Conservation (phyloP, 352 stramenopile genomes). For the Pythium scleroteichum region DNA sequence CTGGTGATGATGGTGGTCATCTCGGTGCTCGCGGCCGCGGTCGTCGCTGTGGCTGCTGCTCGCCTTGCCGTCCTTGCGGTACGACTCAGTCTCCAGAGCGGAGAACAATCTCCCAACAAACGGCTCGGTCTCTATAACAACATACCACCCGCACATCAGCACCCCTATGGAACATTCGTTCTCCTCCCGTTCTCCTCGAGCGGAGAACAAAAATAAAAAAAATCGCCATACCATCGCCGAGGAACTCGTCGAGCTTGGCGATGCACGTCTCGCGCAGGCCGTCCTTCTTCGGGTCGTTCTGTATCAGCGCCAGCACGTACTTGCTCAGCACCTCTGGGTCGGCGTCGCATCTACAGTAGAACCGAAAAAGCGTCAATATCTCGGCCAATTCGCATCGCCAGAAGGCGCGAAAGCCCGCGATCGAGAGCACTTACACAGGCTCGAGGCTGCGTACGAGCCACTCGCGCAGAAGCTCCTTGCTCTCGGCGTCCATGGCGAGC, state of each 20-base stretch:
- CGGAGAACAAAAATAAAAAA: neutral
- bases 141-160: no score
- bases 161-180: no score
- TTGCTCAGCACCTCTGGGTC: conserved; percentile 87
- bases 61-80: conserved; percentile 27
- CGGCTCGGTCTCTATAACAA: conserved; percentile 55
- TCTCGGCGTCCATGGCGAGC: conserved; percentile 66
- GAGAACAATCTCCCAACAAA: conserved; percentile 80
- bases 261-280: conserved; percentile 72
- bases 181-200: neutral
- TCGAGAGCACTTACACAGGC: conserved; percentile 60
- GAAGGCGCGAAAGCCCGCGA: neutral
- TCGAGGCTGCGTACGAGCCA: conserved; percentile 86
- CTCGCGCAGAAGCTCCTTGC: conserved; percentile 80
- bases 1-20: conserved; percentile 28
- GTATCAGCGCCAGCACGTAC: conserved; percentile 84
- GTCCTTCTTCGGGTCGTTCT: conserved; percentile 76
- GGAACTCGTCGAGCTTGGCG: conserved; percentile 82
- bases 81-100: conserved; percentile 60
- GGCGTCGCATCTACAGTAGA: conserved; percentile 66
- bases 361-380: neutral
- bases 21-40: conserved; percentile 12
- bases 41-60: conserved; percentile 1
- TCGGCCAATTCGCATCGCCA: neutral
- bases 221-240: conserved; percentile 66